Base-by-base conservation (phyloP, 257 asterid species). In the Apocynum venetum region DNA sequence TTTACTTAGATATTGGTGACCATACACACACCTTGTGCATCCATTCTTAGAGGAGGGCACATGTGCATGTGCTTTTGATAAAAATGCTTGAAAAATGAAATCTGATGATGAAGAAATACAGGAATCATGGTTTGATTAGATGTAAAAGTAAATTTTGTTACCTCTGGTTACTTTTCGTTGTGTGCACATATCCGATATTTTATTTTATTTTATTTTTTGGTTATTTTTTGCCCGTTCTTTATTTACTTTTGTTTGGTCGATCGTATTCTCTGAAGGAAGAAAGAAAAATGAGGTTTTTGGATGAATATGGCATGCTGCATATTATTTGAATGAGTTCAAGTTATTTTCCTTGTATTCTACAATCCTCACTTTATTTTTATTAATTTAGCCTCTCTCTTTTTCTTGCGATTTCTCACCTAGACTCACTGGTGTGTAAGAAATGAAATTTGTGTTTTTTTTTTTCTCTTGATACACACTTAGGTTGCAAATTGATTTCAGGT, bases 401-500 rank as follows among this genome's bases (percentile, higher is more conserved):
- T 5, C 13, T 0, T 55, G 61, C 7, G 6, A 55, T 71, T 72
- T 59, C 13, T 71, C 65, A 6, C 31, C 17, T 74, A 43, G n/a
- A 41, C 53, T 56, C 55, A n/a, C 64, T 66, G 17, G 25, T 74
- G n/a, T 35, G 11, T 17, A 79, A 60, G 48, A 72, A 6, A 5
- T 36, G 44, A 53, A 8, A 48, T 35, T 55, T 65, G 0, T 31
- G 46, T 73, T 38, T 6, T 1, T 38, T 35, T 73, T 40, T 77
- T 25, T 25, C 31, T 64, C 78, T 64, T 56, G 72, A 72, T 68
- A 78, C n/a, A 49, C 74, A 55, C 86, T 84, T 73, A 71, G 55
- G 8, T 71, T 65, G 38, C 49, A 70, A 52, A 65, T 77, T 83
- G 80, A 73, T 91, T 90, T 86, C 96, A 95, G 98, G 98, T 80